phyloP scores from a whole-genome alignment of 805 yeast genomes.

The Saccharomyces kudriavzevii region DNA sequence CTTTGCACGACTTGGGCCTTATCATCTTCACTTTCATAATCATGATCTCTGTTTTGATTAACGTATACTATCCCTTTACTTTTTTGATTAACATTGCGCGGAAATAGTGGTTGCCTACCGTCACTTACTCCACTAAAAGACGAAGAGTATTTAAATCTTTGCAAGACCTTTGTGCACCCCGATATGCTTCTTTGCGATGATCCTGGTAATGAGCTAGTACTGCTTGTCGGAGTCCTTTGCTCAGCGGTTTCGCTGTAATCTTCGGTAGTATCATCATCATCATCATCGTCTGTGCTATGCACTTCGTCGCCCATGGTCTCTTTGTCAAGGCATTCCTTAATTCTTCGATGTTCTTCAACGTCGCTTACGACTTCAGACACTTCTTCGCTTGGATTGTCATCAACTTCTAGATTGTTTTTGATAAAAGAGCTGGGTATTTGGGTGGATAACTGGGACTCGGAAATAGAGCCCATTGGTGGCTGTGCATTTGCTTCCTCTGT shows the following conservation, averaged over 20 bases:
- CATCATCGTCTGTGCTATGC: background rate
- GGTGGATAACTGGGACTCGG: constrained; percentile 24
- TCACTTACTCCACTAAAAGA: background rate
- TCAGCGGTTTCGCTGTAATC: background rate
- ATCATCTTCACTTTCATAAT: background rate
- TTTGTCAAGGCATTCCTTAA: background rate
- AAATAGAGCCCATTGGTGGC: constrained; percentile 5
- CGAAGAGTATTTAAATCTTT: constrained; percentile 1
- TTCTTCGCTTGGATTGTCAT: constrained; percentile 6
- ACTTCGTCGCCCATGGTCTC: background rate
- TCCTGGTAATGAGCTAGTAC: background rate
- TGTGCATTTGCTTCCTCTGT: background rate
- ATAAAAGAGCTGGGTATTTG: constrained; percentile 18
- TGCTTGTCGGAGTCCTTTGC: background rate
- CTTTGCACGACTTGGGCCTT: background rate
- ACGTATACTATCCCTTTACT: background rate
- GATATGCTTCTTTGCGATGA: background rate
- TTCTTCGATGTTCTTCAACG: constrained; percentile 4
- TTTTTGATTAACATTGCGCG: background rate
- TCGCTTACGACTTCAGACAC: constrained; percentile 16
- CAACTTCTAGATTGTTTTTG: background rate
- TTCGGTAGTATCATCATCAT: constrained; percentile 1
- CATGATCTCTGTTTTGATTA: background rate
- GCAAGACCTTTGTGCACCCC: background rate
- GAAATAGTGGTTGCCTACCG: background rate